These are phyloP conservation scores for Pythium volutum DNA, from an alignment of 352 stramenopile genomes.

Conservation along the genomic window DNA sequence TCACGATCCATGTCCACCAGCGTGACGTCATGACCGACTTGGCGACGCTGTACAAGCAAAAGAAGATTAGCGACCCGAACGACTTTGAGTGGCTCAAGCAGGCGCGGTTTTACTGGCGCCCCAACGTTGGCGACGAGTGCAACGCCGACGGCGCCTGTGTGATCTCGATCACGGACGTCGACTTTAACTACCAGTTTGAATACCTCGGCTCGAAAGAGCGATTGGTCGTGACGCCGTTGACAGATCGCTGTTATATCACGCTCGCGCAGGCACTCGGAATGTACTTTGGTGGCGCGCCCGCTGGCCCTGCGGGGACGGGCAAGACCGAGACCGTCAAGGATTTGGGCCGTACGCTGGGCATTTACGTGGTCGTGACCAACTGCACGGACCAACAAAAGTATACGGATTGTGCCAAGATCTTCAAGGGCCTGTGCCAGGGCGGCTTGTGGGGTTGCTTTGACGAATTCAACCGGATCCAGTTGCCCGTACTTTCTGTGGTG, in stretches of 20 bases:
- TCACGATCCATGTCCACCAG: slow-evolving; percentile 98
- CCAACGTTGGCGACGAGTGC: slow-evolving; percentile 92
- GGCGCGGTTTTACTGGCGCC: slow-evolving; percentile 97
- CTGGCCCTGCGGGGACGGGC: slow-evolving; percentile 93
- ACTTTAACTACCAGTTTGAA: slow-evolving; percentile 99
- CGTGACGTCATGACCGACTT: slow-evolving; percentile 96
- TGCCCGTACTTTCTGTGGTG: slow-evolving; percentile 96
- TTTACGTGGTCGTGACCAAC: slow-evolving; percentile 98
- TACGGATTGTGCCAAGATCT: slow-evolving; percentile 98
- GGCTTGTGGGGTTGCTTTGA: slow-evolving; percentile 98
- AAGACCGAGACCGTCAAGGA: slow-evolving; percentile 98
- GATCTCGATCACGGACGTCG: slow-evolving; percentile 97
- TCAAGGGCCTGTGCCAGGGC: slow-evolving; percentile 96
- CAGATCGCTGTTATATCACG: slow-evolving; percentile 97
- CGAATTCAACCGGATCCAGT: slow-evolving; percentile 97
- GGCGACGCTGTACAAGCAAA: slow-evolving; percentile 91
- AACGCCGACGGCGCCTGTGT: slow-evolving; percentile 94
- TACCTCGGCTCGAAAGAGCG: slow-evolving; percentile 97
- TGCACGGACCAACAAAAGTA: slow-evolving; percentile 98
- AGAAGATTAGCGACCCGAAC: slow-evolving; percentile 96
- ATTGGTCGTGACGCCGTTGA: slow-evolving; percentile 96
- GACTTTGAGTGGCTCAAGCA: slow-evolving; percentile 99
- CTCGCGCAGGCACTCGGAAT: slow-evolving; percentile 96
- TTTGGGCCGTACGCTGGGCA: slow-evolving; percentile 92
- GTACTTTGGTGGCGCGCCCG: slow-evolving; percentile 96